These are phyloP conservation scores for Meredithiella fracta DNA, from an alignment of 2,329 filamentous ascomycete genomes.

Conservation along the genomic window DNA sequence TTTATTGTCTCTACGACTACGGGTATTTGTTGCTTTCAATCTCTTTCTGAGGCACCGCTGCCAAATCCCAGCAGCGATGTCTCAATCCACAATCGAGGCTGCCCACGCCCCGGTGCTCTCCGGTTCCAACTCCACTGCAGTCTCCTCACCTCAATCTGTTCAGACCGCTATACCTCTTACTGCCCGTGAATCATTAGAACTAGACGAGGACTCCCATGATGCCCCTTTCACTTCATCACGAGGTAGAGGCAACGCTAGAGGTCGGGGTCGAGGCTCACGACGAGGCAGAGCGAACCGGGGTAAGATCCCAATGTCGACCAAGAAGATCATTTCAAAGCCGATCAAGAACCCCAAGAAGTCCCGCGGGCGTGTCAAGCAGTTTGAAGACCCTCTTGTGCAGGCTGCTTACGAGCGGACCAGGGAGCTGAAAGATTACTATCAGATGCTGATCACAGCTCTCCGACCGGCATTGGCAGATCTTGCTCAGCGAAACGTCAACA, in stretches of 20 bases:
- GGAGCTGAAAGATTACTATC: constrained; percentile 48
- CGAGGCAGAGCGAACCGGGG: constrained; percentile 17
- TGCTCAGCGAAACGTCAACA: constrained; percentile 41
- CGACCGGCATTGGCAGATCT: constrained; percentile 51
- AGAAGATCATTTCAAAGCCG: neutral
- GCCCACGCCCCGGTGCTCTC: neutral
- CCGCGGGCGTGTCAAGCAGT: constrained; percentile 40
- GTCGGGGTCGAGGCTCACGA: constrained; percentile 16
- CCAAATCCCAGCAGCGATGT: constrained; percentile 1
- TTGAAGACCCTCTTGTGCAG: constrained; percentile 36
- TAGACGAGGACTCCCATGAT: constrained; percentile 11
- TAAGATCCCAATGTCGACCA: constrained; percentile 16
- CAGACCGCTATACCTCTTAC: neutral
- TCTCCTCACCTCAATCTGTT: neutral
- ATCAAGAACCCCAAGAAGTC: constrained; percentile 16
- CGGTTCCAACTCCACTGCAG: neutral
- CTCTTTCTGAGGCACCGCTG: neutral
- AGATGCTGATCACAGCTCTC: constrained; percentile 43
- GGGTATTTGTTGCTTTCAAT: neutral
- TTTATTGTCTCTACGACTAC: neutral
- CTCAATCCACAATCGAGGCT: neutral
- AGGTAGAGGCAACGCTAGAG: constrained; percentile 20
- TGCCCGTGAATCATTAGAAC: constrained; percentile 23
- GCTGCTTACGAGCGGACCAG: constrained; percentile 47
- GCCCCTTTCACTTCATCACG: constrained; percentile 16